A percentile compares a stretch with the other conserved stretches of the same genome.
Evolutionary conservation across 768 basidiomycete species (phyloP).

Genomic region (Hebeloma cylindrosporum): DNA sequence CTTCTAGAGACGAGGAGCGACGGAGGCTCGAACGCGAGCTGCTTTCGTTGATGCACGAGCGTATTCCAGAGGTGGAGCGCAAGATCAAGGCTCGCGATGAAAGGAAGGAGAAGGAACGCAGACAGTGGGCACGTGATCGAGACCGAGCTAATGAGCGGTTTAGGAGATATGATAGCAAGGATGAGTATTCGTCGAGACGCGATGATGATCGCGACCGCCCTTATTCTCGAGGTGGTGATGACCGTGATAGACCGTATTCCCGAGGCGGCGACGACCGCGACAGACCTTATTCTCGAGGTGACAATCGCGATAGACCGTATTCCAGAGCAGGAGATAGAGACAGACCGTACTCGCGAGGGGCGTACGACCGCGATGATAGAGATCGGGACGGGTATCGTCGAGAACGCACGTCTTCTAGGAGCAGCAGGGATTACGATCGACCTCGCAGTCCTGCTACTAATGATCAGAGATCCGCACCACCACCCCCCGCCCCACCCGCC

Average conservation of each 20-base stretch:
- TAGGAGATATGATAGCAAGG: constrained; percentile 61
- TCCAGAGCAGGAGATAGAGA: constrained; percentile 17
- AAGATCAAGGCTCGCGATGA: constrained; percentile 79
- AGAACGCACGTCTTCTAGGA: constrained; percentile 24
- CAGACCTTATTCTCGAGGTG: constrained; percentile 26
- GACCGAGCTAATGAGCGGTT: constrained; percentile 84
- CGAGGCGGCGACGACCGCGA: constrained; percentile 22
- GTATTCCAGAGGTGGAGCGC: constrained; percentile 87
- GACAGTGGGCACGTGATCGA: constrained; percentile 75
- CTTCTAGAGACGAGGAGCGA: constrained; percentile 81
- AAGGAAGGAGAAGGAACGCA: constrained; percentile 71
- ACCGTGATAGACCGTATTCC: constrained; percentile 38
- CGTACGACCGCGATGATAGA: constrained; percentile 53
- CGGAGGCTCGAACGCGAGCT: constrained; percentile 87
- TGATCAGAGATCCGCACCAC: constrained; percentile 50
- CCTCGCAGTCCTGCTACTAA: constrained; percentile 49
- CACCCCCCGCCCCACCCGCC: constrained; percentile 55
- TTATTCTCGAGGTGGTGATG: constrained; percentile 45
- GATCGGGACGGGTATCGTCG: constrained; percentile 26
- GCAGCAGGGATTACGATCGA: constrained; percentile 41
- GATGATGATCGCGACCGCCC: constrained; percentile 53
- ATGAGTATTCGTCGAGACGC: constrained; percentile 42
- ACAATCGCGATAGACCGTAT: constrained; percentile 25
- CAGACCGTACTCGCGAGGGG: constrained; percentile 26
- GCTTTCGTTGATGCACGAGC: constrained; percentile 82